Evolutionary conservation across 169 alveolate species (phyloP).

Genomic region (Plasmodium knowlesi): DNA sequence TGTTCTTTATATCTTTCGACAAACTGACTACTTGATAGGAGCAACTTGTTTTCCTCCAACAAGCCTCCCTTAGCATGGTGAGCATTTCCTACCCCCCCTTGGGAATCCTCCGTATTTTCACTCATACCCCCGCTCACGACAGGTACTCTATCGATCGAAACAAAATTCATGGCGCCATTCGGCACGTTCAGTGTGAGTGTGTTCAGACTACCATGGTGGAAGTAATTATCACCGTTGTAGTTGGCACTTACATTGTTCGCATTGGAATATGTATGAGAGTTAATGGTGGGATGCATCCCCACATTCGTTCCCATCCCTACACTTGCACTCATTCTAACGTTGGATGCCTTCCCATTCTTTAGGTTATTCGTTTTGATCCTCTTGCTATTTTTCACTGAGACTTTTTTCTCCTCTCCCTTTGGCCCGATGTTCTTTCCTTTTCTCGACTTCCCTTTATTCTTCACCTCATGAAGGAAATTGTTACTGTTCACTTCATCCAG

Average conservation of each 20-base stretch:
- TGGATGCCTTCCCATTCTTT: neutral
- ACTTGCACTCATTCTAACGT: neutral
- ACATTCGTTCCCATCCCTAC: neutral
- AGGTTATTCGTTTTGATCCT: neutral
- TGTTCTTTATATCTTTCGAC: neutral
- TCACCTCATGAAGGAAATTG: neutral
- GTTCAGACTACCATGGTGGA: neutral
- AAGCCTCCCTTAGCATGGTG: neutral
- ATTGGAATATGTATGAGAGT: neutral
- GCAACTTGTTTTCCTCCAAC: neutral
- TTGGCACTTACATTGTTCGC: neutral
- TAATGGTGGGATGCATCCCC: neutral
- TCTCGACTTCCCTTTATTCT: neutral
- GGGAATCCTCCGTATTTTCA: neutral
- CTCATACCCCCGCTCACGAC: neutral
- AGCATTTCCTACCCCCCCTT: neutral
- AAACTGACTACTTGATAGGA: neutral
- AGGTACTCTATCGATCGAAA: neutral
- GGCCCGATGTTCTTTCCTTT: neutral
- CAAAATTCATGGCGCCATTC: neutral
- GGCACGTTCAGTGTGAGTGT: neutral
- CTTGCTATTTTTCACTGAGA: neutral
- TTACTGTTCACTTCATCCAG: neutral
- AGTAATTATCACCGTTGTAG: neutral
- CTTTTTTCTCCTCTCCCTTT: neutral